phyloP scores from a whole-genome alignment of 306 rosid genomes.

The Begonia loranthoides region DNA sequence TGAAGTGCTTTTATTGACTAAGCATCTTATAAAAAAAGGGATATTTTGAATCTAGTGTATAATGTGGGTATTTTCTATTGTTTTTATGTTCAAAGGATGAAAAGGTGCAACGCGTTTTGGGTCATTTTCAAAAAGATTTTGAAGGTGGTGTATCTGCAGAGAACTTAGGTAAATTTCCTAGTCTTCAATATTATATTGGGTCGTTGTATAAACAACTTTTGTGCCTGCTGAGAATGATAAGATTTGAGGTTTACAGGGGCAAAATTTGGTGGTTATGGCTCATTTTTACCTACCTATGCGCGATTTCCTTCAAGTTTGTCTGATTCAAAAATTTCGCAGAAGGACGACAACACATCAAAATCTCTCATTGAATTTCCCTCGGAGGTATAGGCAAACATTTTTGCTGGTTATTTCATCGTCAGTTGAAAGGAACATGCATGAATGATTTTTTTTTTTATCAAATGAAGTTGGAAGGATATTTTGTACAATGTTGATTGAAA shows the following conservation, averaged over 20 bases:
- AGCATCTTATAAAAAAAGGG: neutral
- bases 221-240: conserved; percentile 20
- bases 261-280: conserved; percentile 60
- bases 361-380: conserved; percentile 24
- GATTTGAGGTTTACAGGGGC: conserved; percentile 39
- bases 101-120: conserved; percentile 51
- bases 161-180: conserved; percentile 52
- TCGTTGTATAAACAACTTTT: no score
- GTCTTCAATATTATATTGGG: conserved; percentile 8
- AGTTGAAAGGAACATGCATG: conserved; percentile 18
- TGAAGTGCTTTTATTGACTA: neutral
- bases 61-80: no score
- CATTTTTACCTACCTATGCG: conserved; percentile 54
- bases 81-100: conserved; percentile 21
- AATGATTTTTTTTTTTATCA: conserved; percentile 10
- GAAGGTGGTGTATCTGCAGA: conserved; percentile 54
- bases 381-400: conserved; percentile 32
- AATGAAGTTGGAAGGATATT: no score
- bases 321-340: conserved; percentile 35
- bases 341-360: conserved; percentile 29
- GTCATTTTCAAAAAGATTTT: conserved; percentile 66
- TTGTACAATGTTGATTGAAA: neutral
- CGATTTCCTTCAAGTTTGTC: conserved; percentile 22
- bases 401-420: conserved; percentile 6
- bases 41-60: no score